A percentile compares a stretch with the other conserved stretches of the same genome.
phyloP scores from a whole-genome alignment of 2,329 filamentous ascomycete species.

The Cercospora brassicicola region DNA sequence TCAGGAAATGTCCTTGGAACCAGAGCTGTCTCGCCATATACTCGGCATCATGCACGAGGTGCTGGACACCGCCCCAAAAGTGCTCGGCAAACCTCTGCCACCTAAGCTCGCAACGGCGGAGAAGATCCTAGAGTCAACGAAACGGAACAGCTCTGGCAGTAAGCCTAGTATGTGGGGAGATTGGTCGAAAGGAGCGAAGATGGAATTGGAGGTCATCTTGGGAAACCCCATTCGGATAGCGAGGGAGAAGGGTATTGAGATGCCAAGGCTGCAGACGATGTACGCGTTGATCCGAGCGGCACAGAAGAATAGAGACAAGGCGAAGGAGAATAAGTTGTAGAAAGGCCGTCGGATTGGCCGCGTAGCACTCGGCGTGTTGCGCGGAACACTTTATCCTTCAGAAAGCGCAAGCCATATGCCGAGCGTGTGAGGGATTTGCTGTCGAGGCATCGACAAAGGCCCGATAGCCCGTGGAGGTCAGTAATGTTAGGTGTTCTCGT shows the following conservation, averaged over 20 bases:
- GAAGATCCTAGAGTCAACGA: conserved; percentile 62
- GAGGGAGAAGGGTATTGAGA: conserved; percentile 60
- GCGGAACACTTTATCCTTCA: conserved; percentile 1
- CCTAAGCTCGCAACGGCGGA: conserved; percentile 62
- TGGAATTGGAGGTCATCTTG: conserved; percentile 72
- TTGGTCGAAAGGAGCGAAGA: conserved; percentile 64
- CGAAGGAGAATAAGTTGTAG: conserved; percentile 31
- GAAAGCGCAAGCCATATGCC: not conserved
- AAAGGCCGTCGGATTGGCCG: not conserved
- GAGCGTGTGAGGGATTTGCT: not conserved
- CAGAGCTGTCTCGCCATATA: conserved; percentile 63
- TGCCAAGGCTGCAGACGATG: conserved; percentile 66
- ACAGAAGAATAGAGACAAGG: conserved; percentile 55
- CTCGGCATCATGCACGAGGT: conserved; percentile 70
- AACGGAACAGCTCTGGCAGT: conserved; percentile 61
- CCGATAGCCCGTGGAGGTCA: not conserved
- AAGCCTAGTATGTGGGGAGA: conserved; percentile 67
- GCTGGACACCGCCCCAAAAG: conserved; percentile 61
- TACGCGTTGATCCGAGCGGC: conserved; percentile 66
- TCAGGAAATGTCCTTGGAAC: conserved; percentile 63
- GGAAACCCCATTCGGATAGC: conserved; percentile 70
- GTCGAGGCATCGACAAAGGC: not conserved
- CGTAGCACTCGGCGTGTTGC: not conserved
- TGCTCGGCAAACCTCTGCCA: conserved; percentile 63
- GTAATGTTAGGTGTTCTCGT: not conserved